phyloP scores from a whole-genome alignment of 148 eudicot species.

The Spergularia bocconei region DNA sequence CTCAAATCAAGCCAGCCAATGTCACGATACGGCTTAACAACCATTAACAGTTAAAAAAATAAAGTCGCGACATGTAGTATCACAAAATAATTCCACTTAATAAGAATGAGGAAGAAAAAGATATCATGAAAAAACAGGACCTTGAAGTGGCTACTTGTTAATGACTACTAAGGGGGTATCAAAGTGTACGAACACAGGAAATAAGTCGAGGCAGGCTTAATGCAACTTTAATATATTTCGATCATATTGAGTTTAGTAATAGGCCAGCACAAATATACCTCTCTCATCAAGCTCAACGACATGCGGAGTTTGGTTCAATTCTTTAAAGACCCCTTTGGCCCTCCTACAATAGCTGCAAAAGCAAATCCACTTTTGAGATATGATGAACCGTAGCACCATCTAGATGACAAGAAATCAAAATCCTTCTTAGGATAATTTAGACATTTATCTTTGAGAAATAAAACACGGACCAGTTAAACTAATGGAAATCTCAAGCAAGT shows the following conservation, averaged over 20 bases:
- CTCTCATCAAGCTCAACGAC: constrained; percentile 93
- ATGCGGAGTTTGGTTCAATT: constrained; percentile 68
- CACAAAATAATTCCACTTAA: too few relatives aligned
- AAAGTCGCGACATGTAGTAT: too few relatives aligned
- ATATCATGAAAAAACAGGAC: too few relatives aligned
- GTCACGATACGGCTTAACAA: too few relatives aligned
- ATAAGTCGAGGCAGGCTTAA: too few relatives aligned
- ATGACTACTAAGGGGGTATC: too few relatives aligned
- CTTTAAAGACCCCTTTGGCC: constrained; percentile 79
- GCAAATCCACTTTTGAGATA: not conserved
- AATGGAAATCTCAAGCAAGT: not conserved
- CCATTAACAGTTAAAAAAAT: too few relatives aligned
- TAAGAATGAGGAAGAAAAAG: too few relatives aligned
- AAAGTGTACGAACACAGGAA: too few relatives aligned
- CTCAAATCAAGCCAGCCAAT: too few relatives aligned
- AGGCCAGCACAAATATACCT: constrained; percentile 43
- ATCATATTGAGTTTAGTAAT: not conserved
- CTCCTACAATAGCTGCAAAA: constrained; percentile 73
- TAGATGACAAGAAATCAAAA: not conserved
- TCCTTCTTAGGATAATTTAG: not conserved
- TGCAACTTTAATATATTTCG: not conserved
- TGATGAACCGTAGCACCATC: not conserved
- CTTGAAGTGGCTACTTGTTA: too few relatives aligned
- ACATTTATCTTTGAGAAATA: not conserved
- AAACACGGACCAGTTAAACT: not conserved